Evolutionary conservation across 148 eudicot genomes (phyloP).

Genomic region (Chenopodium quinoa): DNA sequence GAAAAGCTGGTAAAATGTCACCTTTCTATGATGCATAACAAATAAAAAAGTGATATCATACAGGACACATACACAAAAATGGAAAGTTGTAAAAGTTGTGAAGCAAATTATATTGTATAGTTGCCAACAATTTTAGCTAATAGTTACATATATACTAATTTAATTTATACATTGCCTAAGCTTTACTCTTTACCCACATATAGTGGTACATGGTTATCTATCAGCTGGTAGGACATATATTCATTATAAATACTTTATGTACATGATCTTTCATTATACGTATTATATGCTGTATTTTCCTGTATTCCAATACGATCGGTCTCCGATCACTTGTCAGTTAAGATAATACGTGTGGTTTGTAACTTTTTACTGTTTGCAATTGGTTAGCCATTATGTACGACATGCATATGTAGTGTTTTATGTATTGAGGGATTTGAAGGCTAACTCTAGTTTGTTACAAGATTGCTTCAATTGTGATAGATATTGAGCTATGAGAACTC

Average conservation of each 20-base stretch:
- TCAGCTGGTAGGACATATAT: constrained; percentile 5
- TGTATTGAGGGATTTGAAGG: too few species aligned
- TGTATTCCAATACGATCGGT: not conserved
- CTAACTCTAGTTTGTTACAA: too few species aligned
- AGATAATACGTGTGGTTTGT: too few species aligned
- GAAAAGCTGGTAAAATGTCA: not conserved
- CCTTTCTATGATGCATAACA: not conserved
- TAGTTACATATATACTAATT: not conserved
- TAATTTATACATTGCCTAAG: constrained; percentile 32
- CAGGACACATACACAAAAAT: not conserved
- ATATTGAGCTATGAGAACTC: too few species aligned
- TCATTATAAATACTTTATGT: not conserved
- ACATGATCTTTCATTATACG: not conserved
- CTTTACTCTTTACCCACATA: constrained; percentile 41
- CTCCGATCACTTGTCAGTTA: not conserved
- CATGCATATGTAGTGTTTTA: too few species aligned
- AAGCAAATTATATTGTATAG: not conserved
- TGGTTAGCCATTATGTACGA: too few species aligned
- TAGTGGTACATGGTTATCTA: constrained; percentile 1
- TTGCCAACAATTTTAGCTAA: not conserved
- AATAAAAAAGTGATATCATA: not conserved
- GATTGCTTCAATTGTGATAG: too few species aligned
- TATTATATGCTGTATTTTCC: not conserved
- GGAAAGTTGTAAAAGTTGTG: not conserved
- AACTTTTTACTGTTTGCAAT: too few species aligned